Evolutionary conservation across 2,329 filamentous ascomycete species (phyloP).

Genomic region (Epichloe coenophiala): DNA sequence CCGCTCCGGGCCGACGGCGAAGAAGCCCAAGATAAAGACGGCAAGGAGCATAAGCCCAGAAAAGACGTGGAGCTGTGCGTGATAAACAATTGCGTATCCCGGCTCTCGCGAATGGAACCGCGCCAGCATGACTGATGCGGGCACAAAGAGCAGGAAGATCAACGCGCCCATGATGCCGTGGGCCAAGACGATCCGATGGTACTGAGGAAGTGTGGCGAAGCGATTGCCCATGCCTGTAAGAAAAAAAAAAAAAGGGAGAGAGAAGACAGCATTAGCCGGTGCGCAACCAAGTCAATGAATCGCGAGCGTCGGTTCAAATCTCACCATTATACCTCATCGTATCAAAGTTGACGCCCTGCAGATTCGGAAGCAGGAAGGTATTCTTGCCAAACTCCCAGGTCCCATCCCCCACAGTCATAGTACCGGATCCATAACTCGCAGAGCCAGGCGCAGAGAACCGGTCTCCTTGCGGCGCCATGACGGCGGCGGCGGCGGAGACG

Average conservation of each 20-base stretch:
- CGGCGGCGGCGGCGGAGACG: constrained; percentile 19
- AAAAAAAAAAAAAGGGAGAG: background rate
- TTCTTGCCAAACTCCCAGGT: constrained; percentile 73
- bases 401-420: constrained; percentile 63
- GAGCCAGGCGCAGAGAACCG: constrained; percentile 56
- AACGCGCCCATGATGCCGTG: constrained; percentile 62
- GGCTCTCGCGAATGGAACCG: constrained; percentile 55
- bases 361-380: constrained; percentile 64
- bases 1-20: constrained; percentile 60
- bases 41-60: constrained; percentile 55
- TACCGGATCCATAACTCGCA: constrained; percentile 59
- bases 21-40: constrained; percentile 61
- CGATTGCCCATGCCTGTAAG: constrained; percentile 65
- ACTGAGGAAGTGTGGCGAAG: constrained; percentile 54
- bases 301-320: background rate
- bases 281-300: background rate
- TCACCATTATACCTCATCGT: constrained; percentile 77
- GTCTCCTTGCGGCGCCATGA: constrained; percentile 46
- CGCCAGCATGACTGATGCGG: constrained; percentile 58
- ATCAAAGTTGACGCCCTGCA: constrained; percentile 63
- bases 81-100: constrained; percentile 49
- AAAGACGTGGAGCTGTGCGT: constrained; percentile 62
- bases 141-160: constrained; percentile 62
- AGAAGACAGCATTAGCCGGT: background rate
- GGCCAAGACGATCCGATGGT: constrained; percentile 55